Conservation (phyloP, 1,284 basidiomycete genomes). For the Ganoderma lucidum region DNA sequence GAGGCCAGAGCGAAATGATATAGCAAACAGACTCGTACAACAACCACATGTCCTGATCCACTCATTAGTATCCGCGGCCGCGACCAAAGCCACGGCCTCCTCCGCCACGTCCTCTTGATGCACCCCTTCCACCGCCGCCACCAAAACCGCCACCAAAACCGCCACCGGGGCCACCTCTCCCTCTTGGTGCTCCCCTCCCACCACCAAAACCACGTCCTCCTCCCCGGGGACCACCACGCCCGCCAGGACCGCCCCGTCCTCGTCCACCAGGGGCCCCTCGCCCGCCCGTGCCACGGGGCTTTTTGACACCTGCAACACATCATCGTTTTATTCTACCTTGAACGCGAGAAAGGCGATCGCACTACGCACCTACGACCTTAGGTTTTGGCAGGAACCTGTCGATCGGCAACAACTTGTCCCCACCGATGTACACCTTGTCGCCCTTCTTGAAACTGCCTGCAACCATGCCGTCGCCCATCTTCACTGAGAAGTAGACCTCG, state of each 20-base stretch:
- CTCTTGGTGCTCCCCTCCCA: constrained; percentile 47
- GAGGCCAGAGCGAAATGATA: constrained; percentile 14
- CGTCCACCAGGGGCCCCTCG: constrained; percentile 51
- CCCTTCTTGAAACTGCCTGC: constrained; percentile 96
- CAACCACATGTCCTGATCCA: constrained; percentile 16
- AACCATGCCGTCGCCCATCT: constrained; percentile 97
- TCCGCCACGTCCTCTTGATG: constrained; percentile 36
- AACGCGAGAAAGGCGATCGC: constrained; percentile 25
- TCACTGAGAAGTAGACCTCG: constrained; percentile 98
- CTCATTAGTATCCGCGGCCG: constrained; percentile 53
- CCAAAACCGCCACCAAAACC: constrained; percentile 47
- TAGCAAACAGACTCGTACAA: constrained; percentile 26
- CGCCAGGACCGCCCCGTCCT: constrained; percentile 51
- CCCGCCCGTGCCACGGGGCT: constrained; percentile 36
- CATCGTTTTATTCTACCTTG: constrained; percentile 55
- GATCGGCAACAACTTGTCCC: constrained; percentile 96
- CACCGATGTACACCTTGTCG: constrained; percentile 97
- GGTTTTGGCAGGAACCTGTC: constrained; percentile 99
- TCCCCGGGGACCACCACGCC: constrained; percentile 47
- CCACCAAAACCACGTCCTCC: constrained; percentile 50
- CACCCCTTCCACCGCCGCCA: constrained; percentile 41
- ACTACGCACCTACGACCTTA: constrained; percentile 71
- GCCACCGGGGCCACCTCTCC: constrained; percentile 49
- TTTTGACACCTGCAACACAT: constrained; percentile 43
- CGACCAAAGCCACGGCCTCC: constrained; percentile 46